Conservation (phyloP, 257 asterid genomes). For the Parsonsia alboflavescens region DNA sequence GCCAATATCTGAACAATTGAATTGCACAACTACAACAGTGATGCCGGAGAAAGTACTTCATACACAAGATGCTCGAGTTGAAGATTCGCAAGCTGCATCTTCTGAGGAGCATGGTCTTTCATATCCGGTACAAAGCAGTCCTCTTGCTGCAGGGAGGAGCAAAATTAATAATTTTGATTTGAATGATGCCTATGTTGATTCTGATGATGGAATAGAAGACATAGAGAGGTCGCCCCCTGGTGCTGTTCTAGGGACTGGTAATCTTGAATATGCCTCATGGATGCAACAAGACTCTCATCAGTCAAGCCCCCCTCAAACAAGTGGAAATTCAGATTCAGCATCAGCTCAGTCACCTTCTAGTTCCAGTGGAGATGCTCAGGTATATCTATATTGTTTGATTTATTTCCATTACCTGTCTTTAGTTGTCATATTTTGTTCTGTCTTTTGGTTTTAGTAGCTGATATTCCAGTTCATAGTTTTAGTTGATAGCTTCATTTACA, state of each 20-base stretch:
- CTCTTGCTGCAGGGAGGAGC: slow-evolving; percentile 53
- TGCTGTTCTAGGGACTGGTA: slow-evolving; percentile 35
- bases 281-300: slow-evolving; percentile 61
- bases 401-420: slow-evolving; percentile 1
- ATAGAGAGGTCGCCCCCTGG: slow-evolving; percentile 47
- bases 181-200: slow-evolving; percentile 66
- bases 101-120: slow-evolving; percentile 42
- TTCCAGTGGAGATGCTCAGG: slow-evolving; percentile 80
- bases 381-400: slow-evolving; percentile 20
- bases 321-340: slow-evolving; percentile 74
- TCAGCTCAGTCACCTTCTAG: slow-evolving; percentile 82
- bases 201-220: slow-evolving; percentile 63
- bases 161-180: slow-evolving; percentile 62
- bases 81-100: slow-evolving; percentile 28
- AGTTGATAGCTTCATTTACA: neutral
- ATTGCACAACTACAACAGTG: slow-evolving; percentile 28
- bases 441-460: neutral
- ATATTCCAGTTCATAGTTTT: neutral
- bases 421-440: neutral
- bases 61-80: slow-evolving; percentile 17
- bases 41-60: slow-evolving; percentile 30
- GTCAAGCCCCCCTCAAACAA: slow-evolving; percentile 80
- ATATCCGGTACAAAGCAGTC: slow-evolving; percentile 33
- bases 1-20: slow-evolving; percentile 37
- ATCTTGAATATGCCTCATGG: slow-evolving; percentile 58